Conservation (phyloP, 2,329 filamentous ascomycete species). For the Colletotrichum sp. region DNA sequence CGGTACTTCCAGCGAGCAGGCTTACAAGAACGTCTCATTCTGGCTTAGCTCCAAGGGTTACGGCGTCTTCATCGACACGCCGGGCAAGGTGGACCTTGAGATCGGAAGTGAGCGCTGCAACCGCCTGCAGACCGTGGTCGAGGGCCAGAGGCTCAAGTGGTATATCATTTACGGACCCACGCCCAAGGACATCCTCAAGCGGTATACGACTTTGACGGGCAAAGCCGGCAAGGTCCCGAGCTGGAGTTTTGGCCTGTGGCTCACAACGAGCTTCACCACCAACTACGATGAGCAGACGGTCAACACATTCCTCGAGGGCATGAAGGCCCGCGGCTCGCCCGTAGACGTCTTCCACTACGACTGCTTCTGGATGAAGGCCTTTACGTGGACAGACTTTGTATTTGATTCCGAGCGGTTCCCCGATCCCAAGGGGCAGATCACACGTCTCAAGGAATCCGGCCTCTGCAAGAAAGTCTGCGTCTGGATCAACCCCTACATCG, state of each 20-base stretch:
- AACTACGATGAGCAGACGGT: constrained; percentile 75
- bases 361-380: constrained; percentile 79
- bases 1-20: constrained; percentile 72
- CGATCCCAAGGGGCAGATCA: constrained; percentile 68
- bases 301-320: constrained; percentile 70
- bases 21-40: constrained; percentile 76
- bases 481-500: constrained; percentile 80
- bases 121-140: constrained; percentile 71
- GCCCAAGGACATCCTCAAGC: constrained; percentile 73
- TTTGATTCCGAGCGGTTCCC: constrained; percentile 74
- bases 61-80: constrained; percentile 76
- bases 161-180: constrained; percentile 75
- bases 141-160: constrained; percentile 74
- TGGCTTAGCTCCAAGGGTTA: constrained; percentile 77
- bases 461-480: constrained; percentile 71
- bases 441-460: constrained; percentile 66
- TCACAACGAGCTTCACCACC: constrained; percentile 79
- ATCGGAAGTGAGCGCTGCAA: constrained; percentile 77
- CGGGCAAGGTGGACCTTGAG: constrained; percentile 73
- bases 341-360: constrained; percentile 79
- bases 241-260: constrained; percentile 80
- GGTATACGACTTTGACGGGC: constrained; percentile 73
- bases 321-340: constrained; percentile 68
- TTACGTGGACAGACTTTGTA: constrained; percentile 77
- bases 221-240: constrained; percentile 67